These are phyloP conservation scores for Citrus inodora DNA, from an alignment of 345 rosid species.

Conservation along the genomic window DNA sequence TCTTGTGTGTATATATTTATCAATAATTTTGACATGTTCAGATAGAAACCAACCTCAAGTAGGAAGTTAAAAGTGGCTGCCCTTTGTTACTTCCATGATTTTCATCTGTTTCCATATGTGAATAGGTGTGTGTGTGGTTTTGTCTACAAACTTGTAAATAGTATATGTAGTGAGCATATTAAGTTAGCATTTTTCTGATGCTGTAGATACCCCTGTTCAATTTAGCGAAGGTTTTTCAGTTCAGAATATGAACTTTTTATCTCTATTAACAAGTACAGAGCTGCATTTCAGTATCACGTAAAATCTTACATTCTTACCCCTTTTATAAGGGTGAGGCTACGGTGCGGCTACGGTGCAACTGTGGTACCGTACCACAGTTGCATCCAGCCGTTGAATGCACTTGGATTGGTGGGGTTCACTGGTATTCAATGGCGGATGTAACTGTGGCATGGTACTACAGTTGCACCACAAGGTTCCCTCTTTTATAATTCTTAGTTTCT, in stretches of 20 bases:
- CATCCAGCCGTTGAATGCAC: too few species aligned
- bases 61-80: background rate
- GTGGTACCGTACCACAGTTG: too few species aligned
- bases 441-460: too few species aligned
- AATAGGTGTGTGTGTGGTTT: background rate
- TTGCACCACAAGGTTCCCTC: too few species aligned
- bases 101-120: background rate
- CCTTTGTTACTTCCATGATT: background rate
- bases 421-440: too few species aligned
- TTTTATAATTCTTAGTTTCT: background rate
- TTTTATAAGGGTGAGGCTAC: too few species aligned
- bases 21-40: background rate
- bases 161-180: background rate
- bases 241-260: background rate
- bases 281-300: background rate
- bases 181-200: background rate
- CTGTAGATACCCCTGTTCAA: background rate
- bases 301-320: too few species aligned
- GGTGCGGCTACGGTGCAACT: too few species aligned
- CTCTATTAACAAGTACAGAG: background rate
- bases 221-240: background rate
- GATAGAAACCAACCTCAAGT: slow-evolving; percentile 9
- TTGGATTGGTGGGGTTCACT: too few species aligned
- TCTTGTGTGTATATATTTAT: background rate
- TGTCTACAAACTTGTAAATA: background rate